These are phyloP conservation scores for Sporothrix sp. DNA, from an alignment of 2,329 filamentous ascomycete species.

Conservation along the genomic window DNA sequence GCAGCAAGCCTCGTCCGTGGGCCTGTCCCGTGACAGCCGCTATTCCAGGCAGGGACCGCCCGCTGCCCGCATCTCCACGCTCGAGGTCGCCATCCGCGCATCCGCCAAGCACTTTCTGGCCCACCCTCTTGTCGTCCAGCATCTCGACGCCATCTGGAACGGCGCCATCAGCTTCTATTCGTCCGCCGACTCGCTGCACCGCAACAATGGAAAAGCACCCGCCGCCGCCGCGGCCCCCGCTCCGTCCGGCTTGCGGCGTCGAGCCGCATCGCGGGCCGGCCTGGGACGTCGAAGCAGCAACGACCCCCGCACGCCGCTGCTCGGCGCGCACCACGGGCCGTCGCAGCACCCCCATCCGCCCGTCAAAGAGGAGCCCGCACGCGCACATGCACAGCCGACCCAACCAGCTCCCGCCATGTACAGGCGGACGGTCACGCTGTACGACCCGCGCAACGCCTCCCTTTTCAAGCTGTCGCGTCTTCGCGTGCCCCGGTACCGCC, in stretches of 20 bases:
- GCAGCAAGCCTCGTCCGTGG: constrained; percentile 22
- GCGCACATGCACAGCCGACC: constrained; percentile 1
- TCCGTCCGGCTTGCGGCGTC: neutral
- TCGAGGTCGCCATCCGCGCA: constrained; percentile 81
- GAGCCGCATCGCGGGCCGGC: neutral
- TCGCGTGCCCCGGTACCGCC: constrained; percentile 82
- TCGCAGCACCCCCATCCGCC: too few species aligned
- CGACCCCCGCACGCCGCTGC: constrained; percentile 42
- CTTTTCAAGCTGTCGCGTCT: constrained; percentile 85
- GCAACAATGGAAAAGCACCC: constrained; percentile 34
- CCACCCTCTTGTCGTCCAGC: constrained; percentile 83
- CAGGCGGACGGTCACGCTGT: constrained; percentile 71
- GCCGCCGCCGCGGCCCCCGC: constrained; percentile 17
- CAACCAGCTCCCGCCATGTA: constrained; percentile 26
- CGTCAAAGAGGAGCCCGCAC: constrained; percentile 9
- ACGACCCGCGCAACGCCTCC: constrained; percentile 83
- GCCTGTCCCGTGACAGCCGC: constrained; percentile 30
- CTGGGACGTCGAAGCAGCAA: constrained; percentile 20
- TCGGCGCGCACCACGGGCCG: constrained; percentile 28
- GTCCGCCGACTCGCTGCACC: constrained; percentile 73
- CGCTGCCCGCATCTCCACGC: constrained; percentile 73
- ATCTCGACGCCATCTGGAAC: constrained; percentile 95
- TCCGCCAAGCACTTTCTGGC: constrained; percentile 88
- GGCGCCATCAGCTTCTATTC: constrained; percentile 93
- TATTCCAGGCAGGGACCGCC: constrained; percentile 34